phyloP scores from a whole-genome alignment of 2,329 filamentous ascomycete species.

The Bipolaris zeicola region DNA sequence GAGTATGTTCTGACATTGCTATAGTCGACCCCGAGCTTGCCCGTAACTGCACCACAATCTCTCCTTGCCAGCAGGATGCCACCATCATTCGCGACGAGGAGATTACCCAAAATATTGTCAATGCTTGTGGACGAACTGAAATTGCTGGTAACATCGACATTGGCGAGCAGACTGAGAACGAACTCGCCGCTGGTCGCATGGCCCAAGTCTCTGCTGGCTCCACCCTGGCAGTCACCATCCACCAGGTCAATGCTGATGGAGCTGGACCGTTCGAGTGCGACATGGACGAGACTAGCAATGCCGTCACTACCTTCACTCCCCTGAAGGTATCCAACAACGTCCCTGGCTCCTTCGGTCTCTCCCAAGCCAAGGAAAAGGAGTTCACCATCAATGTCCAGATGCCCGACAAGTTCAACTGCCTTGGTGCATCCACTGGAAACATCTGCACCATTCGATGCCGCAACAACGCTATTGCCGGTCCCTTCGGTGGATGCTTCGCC shows the following conservation, averaged over 20 bases:
- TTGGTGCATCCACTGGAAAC: slow-evolving; percentile 60
- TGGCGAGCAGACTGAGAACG: slow-evolving; percentile 47
- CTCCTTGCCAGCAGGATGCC: slow-evolving; percentile 47
- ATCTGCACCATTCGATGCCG: slow-evolving; percentile 68
- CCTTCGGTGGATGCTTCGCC: slow-evolving; percentile 67
- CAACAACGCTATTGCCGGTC: slow-evolving; percentile 64
- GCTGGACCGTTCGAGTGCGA: slow-evolving; percentile 69
- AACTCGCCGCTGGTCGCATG: slow-evolving; percentile 40
- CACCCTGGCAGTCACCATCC: slow-evolving; percentile 46
- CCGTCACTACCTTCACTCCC: slow-evolving; percentile 54
- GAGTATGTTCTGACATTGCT: neutral
- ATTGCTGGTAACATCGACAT: slow-evolving; percentile 48
- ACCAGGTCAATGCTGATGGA: slow-evolving; percentile 69
- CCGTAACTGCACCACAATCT: slow-evolving; percentile 47
- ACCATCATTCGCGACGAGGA: slow-evolving; percentile 46
- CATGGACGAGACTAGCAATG: slow-evolving; percentile 63
- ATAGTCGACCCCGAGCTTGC: slow-evolving; percentile 39
- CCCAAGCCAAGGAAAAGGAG: slow-evolving; percentile 60
- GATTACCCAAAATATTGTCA: slow-evolving; percentile 48
- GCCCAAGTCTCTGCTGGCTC: slow-evolving; percentile 35
- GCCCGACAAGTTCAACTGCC: slow-evolving; percentile 60
- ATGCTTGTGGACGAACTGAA: slow-evolving; percentile 46
- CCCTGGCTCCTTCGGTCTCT: slow-evolving; percentile 63
- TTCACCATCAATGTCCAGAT: slow-evolving; percentile 65
- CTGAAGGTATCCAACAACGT: slow-evolving; percentile 64